Base-by-base conservation (phyloP, 805 yeast genomes). In the Candida nanaspora region DNA sequence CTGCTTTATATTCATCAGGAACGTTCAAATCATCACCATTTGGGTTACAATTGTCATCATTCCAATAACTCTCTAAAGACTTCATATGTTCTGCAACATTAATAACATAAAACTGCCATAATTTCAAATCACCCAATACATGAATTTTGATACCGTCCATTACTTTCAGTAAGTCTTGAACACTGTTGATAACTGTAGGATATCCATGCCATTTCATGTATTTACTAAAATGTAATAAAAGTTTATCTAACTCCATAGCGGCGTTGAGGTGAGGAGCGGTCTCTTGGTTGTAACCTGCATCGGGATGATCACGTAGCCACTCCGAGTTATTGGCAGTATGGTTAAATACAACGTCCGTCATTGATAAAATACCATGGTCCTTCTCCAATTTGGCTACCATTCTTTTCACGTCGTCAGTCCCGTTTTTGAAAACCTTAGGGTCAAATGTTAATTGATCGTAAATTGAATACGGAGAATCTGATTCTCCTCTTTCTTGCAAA, bases 281-380 rank as follows among this genome's bases (percentile, higher is more conserved):
- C 39, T 72, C 74, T 21, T 72, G 72, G 43, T 86, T 85, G 62
- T 91, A 91, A 9, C 98, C 98, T 2, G 85, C 78, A 19, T 89
- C 96, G 0, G 98, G 97, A 50, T 86, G 88, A 2, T 80, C 83
- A 33, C 74, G 63, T 27, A 93, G 62, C 98, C 98, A 91, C 0
- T 53, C 61, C 0, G 98, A 87, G 61, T 91, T 86, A 56, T 86
- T 73, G 2, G 98, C 96, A 0, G 98, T 91, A 56, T 91, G 98
- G 58, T 91, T 91, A 71, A 88, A 80, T 2, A 91, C 98, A 25
- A 93, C 82, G 61, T 91, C 98, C 1, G 96, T 86, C 65, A 91
- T 67, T 0, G 96, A 72, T 33, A 91, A 67, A 44, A 91, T 70
- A 5, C 75, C 75, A 50, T 82, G 69, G 21, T 80, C 64, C 18